Conservation (phyloP, 352 stramenopile species). For the Thraustochytrium striatum region DNA sequence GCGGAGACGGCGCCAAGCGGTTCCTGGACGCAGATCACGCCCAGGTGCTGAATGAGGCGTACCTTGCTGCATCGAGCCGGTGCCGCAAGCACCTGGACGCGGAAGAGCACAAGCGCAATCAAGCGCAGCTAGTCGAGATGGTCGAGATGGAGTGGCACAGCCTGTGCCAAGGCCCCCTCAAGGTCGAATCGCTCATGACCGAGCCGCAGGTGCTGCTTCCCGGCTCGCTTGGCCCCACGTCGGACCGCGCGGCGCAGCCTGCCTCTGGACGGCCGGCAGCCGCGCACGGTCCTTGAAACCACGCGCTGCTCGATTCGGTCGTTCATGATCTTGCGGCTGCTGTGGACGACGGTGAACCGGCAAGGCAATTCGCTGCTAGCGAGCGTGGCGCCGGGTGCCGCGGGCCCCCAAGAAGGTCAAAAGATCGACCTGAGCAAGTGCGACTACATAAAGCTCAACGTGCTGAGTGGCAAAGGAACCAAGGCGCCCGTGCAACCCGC, state of each 20-base stretch:
- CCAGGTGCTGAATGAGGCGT: not conserved
- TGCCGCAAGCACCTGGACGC: conserved; percentile 10
- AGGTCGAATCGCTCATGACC: conserved; percentile 33
- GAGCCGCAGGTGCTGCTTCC: conserved; percentile 5
- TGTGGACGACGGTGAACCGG: conserved; percentile 11
- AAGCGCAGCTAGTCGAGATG: conserved; percentile 6
- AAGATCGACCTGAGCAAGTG: conserved; percentile 29
- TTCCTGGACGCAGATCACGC: not conserved
- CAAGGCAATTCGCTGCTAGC: conserved; percentile 22
- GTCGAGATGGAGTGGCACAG: conserved; percentile 22
- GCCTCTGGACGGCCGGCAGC: conserved; percentile 18
- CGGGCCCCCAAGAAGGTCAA: not conserved
- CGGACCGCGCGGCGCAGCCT: not conserved
- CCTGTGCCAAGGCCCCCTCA: conserved; percentile 18
- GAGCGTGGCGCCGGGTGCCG: not conserved
- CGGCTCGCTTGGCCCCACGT: not conserved
- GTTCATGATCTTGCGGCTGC: conserved; percentile 41
- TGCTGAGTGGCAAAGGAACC: conserved; percentile 7
- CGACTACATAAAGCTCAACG: conserved; percentile 36
- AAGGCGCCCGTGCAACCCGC: conserved; percentile 6
- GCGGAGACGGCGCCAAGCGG: not conserved
- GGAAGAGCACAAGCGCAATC: not conserved
- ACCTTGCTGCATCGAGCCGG: not conserved
- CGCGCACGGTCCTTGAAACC: conserved; percentile 3
- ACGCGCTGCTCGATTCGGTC: conserved; percentile 18